phyloP scores from a whole-genome alignment of 345 rosid species.

The Brassica cretica region DNA sequence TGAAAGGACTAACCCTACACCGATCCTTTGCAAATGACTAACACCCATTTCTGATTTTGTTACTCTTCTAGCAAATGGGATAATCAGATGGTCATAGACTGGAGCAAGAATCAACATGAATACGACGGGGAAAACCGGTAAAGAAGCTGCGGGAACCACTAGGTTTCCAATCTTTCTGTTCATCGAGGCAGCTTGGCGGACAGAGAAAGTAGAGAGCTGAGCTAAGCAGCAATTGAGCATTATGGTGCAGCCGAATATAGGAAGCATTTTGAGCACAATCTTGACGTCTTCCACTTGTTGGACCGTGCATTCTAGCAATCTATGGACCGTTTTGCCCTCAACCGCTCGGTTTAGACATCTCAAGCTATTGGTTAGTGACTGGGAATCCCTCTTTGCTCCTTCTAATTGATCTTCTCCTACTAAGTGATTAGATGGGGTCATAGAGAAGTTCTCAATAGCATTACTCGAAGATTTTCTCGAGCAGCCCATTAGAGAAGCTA shows the following conservation, averaged over 20 bases:
- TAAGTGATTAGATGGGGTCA: constrained; percentile 22
- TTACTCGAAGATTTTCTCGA: constrained; percentile 14
- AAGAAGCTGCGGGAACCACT: constrained; percentile 76
- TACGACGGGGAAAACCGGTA: constrained; percentile 70
- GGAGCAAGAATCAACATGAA: constrained; percentile 83
- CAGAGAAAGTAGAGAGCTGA: constrained; percentile 77
- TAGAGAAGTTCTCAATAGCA: neutral
- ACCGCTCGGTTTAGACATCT: constrained; percentile 52
- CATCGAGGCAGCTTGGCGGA: constrained; percentile 82
- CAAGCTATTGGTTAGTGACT: constrained; percentile 44
- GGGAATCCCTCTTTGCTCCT: constrained; percentile 18
- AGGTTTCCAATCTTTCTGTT: constrained; percentile 56
- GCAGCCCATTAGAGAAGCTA: constrained; percentile 46
- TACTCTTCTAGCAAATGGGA: constrained; percentile 60
- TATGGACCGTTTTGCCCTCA: constrained; percentile 32
- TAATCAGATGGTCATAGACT: constrained; percentile 58
- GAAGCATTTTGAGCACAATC: constrained; percentile 59
- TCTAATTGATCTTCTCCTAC: constrained; percentile 24
- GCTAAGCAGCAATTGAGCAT: constrained; percentile 85
- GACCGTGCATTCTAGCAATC: constrained; percentile 50
- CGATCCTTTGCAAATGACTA: constrained; percentile 74
- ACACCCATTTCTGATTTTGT: constrained; percentile 70
- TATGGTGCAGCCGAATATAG: constrained; percentile 71
- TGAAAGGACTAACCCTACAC: constrained; percentile 70
- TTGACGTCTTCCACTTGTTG: constrained; percentile 74